phyloP scores from a whole-genome alignment of 148 eudicot genomes.

The Rhododendron kiyosumense region DNA sequence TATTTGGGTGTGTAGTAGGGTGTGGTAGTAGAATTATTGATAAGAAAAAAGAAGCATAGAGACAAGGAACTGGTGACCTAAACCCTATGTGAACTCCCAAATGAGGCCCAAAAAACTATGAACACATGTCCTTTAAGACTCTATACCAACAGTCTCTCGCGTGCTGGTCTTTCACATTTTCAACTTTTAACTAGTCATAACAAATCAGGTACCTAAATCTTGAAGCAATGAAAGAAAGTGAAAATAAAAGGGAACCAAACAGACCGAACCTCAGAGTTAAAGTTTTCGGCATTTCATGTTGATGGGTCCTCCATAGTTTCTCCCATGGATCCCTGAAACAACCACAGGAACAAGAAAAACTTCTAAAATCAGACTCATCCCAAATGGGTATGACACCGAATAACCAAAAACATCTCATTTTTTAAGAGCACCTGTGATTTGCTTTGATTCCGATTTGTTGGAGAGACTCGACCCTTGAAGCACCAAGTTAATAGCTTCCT shows the following conservation, averaged over 20 bases:
- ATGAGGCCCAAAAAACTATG: background rate
- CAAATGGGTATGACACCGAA: background rate
- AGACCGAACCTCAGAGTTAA: constrained; percentile 25
- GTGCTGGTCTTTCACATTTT: background rate
- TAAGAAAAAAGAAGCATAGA: background rate
- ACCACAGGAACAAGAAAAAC: constrained; percentile 13
- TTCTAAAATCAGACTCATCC: background rate
- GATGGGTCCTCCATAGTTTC: constrained; percentile 38
- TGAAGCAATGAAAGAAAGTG: background rate
- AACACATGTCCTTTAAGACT: background rate
- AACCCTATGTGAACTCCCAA: background rate
- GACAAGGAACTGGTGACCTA: background rate
- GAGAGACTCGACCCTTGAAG: constrained; percentile 28
- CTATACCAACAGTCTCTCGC: background rate
- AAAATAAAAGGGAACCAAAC: background rate
- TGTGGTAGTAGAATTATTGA: too few relatives aligned
- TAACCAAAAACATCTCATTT: background rate
- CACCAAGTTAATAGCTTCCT: constrained; percentile 20
- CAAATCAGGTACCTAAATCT: background rate
- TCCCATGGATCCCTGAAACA: constrained; percentile 15
- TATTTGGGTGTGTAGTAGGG: too few relatives aligned
- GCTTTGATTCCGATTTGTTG: constrained; percentile 15
- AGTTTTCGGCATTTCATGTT: constrained; percentile 11
- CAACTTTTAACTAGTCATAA: background rate
- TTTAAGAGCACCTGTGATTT: constrained; percentile 12